Percentiles rank a stretch among this genome's conserved stretches.
phyloP scores from a whole-genome alignment of 2,329 filamentous ascomycete species.

The Aspergillus sp. region DNA sequence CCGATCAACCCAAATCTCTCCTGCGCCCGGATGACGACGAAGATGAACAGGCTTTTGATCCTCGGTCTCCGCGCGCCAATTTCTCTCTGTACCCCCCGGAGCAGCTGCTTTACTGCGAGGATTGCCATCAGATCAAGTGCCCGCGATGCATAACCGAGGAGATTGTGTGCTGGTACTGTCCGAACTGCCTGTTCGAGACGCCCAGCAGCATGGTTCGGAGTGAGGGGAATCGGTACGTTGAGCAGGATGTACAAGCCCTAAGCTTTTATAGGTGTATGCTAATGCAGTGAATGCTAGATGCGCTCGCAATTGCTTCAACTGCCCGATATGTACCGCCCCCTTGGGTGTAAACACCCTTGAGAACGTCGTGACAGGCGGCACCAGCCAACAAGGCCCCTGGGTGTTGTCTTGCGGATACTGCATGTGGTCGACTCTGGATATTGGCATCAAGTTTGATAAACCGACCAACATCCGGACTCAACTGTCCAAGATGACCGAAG shows the following conservation, averaged over 20 bases:
- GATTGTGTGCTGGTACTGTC: conserved; percentile 93
- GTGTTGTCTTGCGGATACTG: conserved; percentile 87
- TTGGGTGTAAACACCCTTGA: conserved; percentile 74
- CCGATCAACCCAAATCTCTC: conserved; percentile 27
- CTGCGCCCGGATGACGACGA: conserved; percentile 57
- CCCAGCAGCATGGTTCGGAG: conserved; percentile 88
- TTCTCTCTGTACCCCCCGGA: conserved; percentile 93
- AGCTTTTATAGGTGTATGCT: background rate
- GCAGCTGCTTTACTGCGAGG: conserved; percentile 92
- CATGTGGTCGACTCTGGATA: conserved; percentile 87
- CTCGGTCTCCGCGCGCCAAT: conserved; percentile 78
- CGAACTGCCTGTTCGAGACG: conserved; percentile 92
- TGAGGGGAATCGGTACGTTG: conserved; percentile 81
- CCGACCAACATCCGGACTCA: conserved; percentile 83
- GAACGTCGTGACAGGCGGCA: conserved; percentile 46
- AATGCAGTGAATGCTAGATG: conserved; percentile 58
- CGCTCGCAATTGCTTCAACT: conserved; percentile 93
- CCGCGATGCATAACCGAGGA: conserved; percentile 90
- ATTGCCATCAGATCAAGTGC: conserved; percentile 95
- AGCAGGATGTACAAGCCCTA: background rate
- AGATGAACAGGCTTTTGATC: conserved; percentile 81
- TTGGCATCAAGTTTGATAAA: conserved; percentile 87
- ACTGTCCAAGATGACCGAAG: conserved; percentile 63
- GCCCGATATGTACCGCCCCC: conserved; percentile 82
- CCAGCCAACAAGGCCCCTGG: conserved; percentile 62